These are phyloP conservation scores for Rusavskia elegans DNA, from an alignment of 495 filamentous ascomycete species.

Conservation along the genomic window DNA sequence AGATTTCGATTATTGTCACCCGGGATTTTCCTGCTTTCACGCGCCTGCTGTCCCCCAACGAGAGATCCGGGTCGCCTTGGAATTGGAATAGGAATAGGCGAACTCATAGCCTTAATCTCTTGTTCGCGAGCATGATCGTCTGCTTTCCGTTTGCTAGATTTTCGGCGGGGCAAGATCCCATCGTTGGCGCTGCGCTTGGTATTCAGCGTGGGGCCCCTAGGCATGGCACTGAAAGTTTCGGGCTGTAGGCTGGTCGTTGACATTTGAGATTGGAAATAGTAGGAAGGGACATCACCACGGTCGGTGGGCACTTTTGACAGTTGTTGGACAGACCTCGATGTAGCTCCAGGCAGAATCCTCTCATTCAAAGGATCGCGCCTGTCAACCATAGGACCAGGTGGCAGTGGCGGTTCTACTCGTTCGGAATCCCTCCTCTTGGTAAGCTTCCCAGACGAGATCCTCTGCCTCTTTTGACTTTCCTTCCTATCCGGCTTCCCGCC, in stretches of 20 bases:
- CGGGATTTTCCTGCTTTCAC: slow-evolving; percentile 48
- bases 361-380: slow-evolving; percentile 13
- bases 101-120: slow-evolving; percentile 71
- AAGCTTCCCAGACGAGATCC: slow-evolving; percentile 15
- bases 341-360: slow-evolving; percentile 13
- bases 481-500: slow-evolving; percentile 28
- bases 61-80: slow-evolving; percentile 43
- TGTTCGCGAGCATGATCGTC: slow-evolving; percentile 62
- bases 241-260: slow-evolving; percentile 29
- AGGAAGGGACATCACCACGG: slow-evolving; percentile 23
- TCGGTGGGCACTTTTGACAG: slow-evolving; percentile 17
- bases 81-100: slow-evolving; percentile 47
- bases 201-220: slow-evolving; percentile 48
- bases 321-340: slow-evolving; percentile 16
- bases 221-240: slow-evolving; percentile 24
- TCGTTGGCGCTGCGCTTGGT: slow-evolving; percentile 40
- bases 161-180: slow-evolving; percentile 40
- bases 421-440: slow-evolving; percentile 14
- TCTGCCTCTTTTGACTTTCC: slow-evolving; percentile 25
- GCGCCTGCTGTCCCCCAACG: slow-evolving; percentile 37
- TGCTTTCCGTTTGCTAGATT: slow-evolving; percentile 63
- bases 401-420: slow-evolving; percentile 16
- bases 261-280: slow-evolving; percentile 27
- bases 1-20: slow-evolving; percentile 38
- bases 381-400: slow-evolving; percentile 12